A percentile compares a stretch with the other conserved stretches of the same genome.
phyloP scores from a whole-genome alignment of 176 grass and related monocot species.

The Cenchrus purpureus region DNA sequence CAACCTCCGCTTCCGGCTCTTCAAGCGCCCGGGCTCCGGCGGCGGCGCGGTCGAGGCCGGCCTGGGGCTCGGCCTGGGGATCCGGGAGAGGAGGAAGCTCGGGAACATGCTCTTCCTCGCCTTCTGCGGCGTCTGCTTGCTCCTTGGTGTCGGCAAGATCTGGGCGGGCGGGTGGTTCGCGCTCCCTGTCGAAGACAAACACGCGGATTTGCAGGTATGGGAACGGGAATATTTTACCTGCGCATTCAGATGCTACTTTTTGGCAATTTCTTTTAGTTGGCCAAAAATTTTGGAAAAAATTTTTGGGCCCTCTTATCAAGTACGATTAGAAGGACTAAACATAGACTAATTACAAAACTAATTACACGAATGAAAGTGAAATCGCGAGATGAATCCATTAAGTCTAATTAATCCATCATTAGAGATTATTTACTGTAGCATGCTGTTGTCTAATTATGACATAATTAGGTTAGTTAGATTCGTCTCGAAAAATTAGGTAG shows the following conservation, averaged over 20 bases:
- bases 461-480: too few species aligned
- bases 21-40: constrained; percentile 47
- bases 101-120: constrained; percentile 81
- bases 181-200: constrained; percentile 28
- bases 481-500: too few species aligned
- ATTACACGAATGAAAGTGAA: too few species aligned
- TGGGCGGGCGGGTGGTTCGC: constrained; percentile 65
- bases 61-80: constrained; percentile 43
- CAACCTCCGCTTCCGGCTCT: constrained; percentile 66
- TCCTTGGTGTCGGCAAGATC: constrained; percentile 80
- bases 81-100: constrained; percentile 62
- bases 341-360: too few species aligned
- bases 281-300: too few species aligned
- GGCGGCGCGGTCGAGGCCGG: constrained; percentile 24
- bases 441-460: too few species aligned
- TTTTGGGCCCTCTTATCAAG: too few species aligned
- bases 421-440: too few species aligned
- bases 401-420: too few species aligned
- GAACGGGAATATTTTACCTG: not conserved
- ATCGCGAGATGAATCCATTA: too few species aligned
- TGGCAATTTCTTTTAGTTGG: not conserved
- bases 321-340: too few species aligned
- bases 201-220: constrained; percentile 55
- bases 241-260: not conserved
- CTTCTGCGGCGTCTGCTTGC: constrained; percentile 77